These are phyloP conservation scores for Pichia gijzeniarum DNA, from an alignment of 805 yeast species.

Conservation along the genomic window DNA sequence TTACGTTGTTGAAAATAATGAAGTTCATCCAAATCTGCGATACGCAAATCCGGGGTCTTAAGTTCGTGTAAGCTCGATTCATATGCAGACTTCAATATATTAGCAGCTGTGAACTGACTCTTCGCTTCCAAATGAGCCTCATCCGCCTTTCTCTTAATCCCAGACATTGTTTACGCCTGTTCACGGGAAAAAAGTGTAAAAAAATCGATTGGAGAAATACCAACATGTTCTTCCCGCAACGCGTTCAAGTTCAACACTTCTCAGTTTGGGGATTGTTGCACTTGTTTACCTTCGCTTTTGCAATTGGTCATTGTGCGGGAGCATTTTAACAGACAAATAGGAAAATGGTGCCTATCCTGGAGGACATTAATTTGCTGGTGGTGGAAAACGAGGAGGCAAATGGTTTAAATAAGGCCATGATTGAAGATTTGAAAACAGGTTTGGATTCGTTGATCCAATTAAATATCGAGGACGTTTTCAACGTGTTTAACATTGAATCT, in stretches of 20 bases:
- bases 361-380: slow-evolving; percentile 5
- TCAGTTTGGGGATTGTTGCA: too few relatives aligned
- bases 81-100: slow-evolving; percentile 56
- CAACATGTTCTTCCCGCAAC: too few relatives aligned
- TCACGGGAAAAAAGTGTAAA: background rate
- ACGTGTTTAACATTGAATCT: slow-evolving; percentile 11
- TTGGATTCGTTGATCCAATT: background rate
- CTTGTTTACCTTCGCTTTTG: too few relatives aligned
- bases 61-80: slow-evolving; percentile 38
- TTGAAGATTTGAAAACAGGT: slow-evolving; percentile 2
- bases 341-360: background rate
- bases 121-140: slow-evolving; percentile 31
- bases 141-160: slow-evolving; percentile 27
- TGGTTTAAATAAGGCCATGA: background rate
- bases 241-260: too few relatives aligned
- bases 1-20: slow-evolving; percentile 69
- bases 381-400: background rate
- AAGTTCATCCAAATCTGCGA: slow-evolving; percentile 75
- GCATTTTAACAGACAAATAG: too few relatives aligned
- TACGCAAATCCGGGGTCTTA: slow-evolving; percentile 39
- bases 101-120: slow-evolving; percentile 56
- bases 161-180: slow-evolving; percentile 1
- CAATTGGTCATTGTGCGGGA: too few relatives aligned
- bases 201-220: background rate
- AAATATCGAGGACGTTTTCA: slow-evolving; percentile 3